Base-by-base conservation (phyloP, 768 basidiomycete genomes). In the Phlegmacium glaucopus region DNA sequence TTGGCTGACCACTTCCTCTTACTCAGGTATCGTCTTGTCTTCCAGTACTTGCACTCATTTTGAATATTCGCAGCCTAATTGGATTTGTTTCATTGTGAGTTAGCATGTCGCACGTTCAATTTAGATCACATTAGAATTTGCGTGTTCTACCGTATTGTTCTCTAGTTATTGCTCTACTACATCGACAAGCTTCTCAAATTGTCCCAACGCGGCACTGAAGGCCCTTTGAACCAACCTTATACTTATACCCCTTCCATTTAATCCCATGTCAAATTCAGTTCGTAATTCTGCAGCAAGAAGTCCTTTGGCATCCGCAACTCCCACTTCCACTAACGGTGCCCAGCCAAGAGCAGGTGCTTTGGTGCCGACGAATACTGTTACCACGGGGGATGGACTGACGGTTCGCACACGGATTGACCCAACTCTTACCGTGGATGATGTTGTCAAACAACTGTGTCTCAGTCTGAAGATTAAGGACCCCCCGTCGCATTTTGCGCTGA, bases 361-460 rank as follows among this genome's bases (percentile, higher is more conserved):
- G 27, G 78, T 90, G 2, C 90, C 90, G 7, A 93, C 90, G 9
- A 93, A 93, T 66, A 88, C 77, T 47, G 88, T 93, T 42, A 83
- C 87, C 3, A 90, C 86, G 6, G 79, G 75, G 47, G 84, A 88
- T 15, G 88, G 88, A 36, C 57, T 77, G 26, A 83, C 83, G 37
- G 88, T 92, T 16, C 83, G 89, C 51, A 84, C 88, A 9, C 81
- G 90, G 49, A 93, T 93, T 54, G 90, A 93, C 61, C 86, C 87
- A 12, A 83, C 88, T 5, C 73, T 92, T 26, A 82, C 85, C 6
- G 90, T 91, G 43, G 82, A 87, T 44, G 90, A 93, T 61, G 91
- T 93, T 47, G 78, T 93, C 42, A 82, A 80, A 47, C 89, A 91
- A 63, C 77, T 93, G 9, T 91, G 90, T 57, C 67, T 84, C 54